Percentiles rank a stretch among this genome's conserved stretches.
These are phyloP conservation scores for Solanum bulbocastanum DNA, from an alignment of 257 asterid species.

Conservation along the genomic window DNA sequence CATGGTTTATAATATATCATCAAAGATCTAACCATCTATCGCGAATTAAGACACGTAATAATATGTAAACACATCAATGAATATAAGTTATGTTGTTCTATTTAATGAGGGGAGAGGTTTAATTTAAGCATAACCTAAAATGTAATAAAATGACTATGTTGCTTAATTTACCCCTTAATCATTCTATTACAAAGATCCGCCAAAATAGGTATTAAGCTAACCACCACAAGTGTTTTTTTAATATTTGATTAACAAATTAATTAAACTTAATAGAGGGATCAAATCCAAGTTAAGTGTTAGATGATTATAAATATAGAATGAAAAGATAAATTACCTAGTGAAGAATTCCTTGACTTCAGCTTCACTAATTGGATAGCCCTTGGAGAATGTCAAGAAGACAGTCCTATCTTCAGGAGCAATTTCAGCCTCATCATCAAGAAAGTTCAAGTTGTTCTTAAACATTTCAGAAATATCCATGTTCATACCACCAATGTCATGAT, in stretches of 20 bases:
- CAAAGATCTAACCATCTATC: background rate
- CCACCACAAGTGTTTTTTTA: background rate
- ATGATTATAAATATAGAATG: background rate
- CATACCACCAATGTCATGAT: background rate
- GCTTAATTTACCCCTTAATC: background rate
- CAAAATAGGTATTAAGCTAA: background rate
- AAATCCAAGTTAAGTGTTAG: background rate
- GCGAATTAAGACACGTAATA: background rate
- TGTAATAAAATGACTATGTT: background rate
- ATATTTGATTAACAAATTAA: background rate
- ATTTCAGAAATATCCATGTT: constrained; percentile 7
- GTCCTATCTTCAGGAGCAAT: constrained; percentile 52
- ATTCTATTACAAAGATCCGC: background rate
- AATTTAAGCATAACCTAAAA: background rate
- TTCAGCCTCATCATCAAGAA: constrained; percentile 3
- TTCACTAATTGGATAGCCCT: constrained; percentile 51
- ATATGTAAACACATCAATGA: background rate
- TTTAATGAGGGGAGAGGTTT: background rate
- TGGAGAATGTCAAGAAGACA: constrained; percentile 63
- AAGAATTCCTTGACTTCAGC: constrained; percentile 50
- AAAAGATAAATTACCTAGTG: constrained; percentile 36
- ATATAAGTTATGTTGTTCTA: background rate
- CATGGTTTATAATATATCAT: background rate
- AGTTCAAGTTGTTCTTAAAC: background rate
- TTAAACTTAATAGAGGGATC: background rate